Percentiles rank a stretch among this genome's conserved stretches.
Evolutionary conservation across 352 stramenopile genomes (phyloP).

Genomic region (Phytophthora pluvialis): DNA sequence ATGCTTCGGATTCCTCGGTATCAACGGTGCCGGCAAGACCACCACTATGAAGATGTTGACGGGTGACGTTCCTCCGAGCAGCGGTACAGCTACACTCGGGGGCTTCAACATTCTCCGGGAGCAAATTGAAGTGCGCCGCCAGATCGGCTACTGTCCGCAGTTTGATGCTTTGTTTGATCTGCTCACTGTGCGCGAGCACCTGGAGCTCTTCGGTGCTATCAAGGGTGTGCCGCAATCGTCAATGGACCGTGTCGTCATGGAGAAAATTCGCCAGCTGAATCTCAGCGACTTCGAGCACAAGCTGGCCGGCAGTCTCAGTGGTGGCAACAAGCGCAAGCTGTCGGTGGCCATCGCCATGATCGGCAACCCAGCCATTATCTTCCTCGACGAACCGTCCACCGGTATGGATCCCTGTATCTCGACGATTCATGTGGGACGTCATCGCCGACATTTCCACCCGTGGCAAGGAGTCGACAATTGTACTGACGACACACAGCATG

Average conservation of each 20-base stretch:
- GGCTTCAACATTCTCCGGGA: conserved; percentile 42
- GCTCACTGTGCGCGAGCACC: conserved; percentile 86
- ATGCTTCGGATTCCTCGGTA: conserved; percentile 94
- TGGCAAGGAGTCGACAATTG: conserved; percentile 68
- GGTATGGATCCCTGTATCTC: conserved; percentile 93
- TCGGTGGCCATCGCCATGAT: conserved; percentile 94
- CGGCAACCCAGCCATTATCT: conserved; percentile 87
- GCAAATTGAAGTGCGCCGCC: conserved; percentile 64
- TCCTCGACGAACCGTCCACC: conserved; percentile 91
- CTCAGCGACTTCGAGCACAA: conserved; percentile 84
- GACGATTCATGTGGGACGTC: conserved; percentile 50
- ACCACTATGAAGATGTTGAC: conserved; percentile 96
- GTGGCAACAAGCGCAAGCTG: conserved; percentile 95
- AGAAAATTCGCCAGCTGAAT: conserved; percentile 86
- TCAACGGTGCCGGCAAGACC: conserved; percentile 96
- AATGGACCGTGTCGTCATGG: conserved; percentile 62
- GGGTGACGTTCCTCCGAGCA: conserved; percentile 71
- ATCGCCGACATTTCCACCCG: conserved; percentile 74
- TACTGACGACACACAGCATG: conserved; percentile 88
- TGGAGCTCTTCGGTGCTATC: conserved; percentile 91
- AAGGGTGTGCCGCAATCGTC: conserved; percentile 89
- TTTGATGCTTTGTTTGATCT: conserved; percentile 86
- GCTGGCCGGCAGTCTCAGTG: conserved; percentile 75
- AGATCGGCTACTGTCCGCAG: conserved; percentile 94
- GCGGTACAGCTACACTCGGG: conserved; percentile 47